Conservation (phyloP, 1,284 basidiomycete species). For the Gymnopus androsaceus region DNA sequence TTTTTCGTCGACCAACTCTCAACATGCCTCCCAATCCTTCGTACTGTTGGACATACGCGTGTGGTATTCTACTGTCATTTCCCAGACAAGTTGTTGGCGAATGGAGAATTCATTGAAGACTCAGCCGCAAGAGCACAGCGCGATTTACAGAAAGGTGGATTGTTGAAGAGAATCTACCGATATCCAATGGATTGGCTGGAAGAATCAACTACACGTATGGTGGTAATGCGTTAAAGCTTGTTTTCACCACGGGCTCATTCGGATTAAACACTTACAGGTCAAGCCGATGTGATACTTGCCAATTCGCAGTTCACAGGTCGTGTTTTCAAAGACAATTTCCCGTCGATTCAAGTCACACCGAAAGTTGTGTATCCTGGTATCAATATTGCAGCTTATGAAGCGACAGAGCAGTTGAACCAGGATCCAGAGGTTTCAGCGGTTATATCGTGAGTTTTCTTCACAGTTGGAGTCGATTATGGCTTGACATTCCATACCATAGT, state of each 20-base stretch:
- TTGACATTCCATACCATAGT: slow-evolving; percentile 44
- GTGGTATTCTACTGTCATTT: slow-evolving; percentile 99
- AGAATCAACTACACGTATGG: slow-evolving; percentile 84
- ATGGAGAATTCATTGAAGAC: slow-evolving; percentile 73
- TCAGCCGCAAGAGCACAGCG: slow-evolving; percentile 19
- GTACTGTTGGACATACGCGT: slow-evolving; percentile 65
- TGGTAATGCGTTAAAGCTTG: slow-evolving; percentile 14
- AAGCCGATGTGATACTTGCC: slow-evolving; percentile 88
- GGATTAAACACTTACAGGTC: slow-evolving; percentile 44
- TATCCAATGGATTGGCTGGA: slow-evolving; percentile 91
- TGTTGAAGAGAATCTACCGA: slow-evolving; percentile 79
- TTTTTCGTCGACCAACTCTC: slow-evolving; percentile 96
- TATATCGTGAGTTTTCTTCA: slow-evolving; percentile 57
- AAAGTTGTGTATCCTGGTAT: slow-evolving; percentile 92
- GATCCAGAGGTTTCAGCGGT: slow-evolving; percentile 60
- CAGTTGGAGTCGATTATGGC: background rate
- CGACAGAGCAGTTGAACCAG: slow-evolving; percentile 36
- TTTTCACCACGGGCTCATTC: background rate
- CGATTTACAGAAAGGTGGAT: slow-evolving; percentile 32
- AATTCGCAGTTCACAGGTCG: slow-evolving; percentile 90
- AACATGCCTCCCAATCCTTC: slow-evolving; percentile 85
- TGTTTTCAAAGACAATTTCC: slow-evolving; percentile 79
- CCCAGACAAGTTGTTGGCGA: slow-evolving; percentile 89
- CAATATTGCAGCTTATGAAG: slow-evolving; percentile 72
- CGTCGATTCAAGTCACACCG: slow-evolving; percentile 63